Base-by-base conservation (phyloP, 805 yeast species). In the Kazachstania africana region DNA sequence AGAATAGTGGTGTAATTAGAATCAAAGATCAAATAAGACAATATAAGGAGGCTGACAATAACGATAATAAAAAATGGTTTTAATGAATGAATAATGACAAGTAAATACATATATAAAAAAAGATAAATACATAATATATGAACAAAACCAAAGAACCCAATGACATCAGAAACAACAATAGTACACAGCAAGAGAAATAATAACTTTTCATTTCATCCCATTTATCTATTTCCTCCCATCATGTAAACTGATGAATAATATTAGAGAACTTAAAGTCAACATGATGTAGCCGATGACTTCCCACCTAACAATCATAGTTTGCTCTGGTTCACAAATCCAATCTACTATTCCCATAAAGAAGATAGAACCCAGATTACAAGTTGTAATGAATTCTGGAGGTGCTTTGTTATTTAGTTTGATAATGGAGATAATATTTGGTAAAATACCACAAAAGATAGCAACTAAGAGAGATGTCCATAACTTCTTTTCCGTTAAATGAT, bases 1-100 rank as follows among this genome's bases (percentile, higher is more conserved):
- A 85, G 16, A 67, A 65, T 14, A 76, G 77, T 38, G 95, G 93
- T 17, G 77, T 76, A 12, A 73, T 68, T 25, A 81, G 81, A 58
- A 81, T 91, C 42, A 68, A 69, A 43, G 74, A 74, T 37, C 87
- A 83, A 44, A 68, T 84, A 26, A 19, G 22, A 19, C 10, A n/a
- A n/a, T n/a, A n/a, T n/a, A n/a, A n/a, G n/a, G n/a, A 23, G 22
- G 27, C 13, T 24, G 20, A 25, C 13, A 26, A 26, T 25, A 26
- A 28, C 13, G 27, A 26, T 8, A 12, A 16, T 8, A 17, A 19
- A 8, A 22, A 20, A 10, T 36, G 35, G 31, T 33, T 25, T 14
- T 32, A 19, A 19, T 19, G 6, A 19, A 19, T 19, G 22, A 10
- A 19, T n/a, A n/a, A n/a, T n/a, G n/a, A n/a, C n/a, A n/a, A n/a